Conservation (phyloP, 108 stramenopile species). For the Thalassiosira profunda region DNA sequence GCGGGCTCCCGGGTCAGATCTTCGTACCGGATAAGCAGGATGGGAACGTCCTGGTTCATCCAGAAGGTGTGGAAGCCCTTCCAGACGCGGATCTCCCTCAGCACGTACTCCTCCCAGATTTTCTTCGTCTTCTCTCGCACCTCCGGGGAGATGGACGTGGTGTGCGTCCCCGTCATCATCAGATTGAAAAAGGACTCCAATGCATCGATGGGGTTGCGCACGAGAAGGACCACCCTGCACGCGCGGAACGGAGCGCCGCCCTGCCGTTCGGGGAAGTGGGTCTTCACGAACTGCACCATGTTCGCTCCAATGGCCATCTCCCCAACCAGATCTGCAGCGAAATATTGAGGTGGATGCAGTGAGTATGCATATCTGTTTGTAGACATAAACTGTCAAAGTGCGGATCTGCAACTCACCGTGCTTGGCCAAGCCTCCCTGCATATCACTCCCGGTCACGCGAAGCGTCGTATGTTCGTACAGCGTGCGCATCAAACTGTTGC, state of each 20-base stretch:
- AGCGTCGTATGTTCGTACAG: slow-evolving; percentile 74
- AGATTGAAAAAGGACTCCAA: slow-evolving; percentile 96
- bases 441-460: slow-evolving; percentile 93
- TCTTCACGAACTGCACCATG: slow-evolving; percentile 90
- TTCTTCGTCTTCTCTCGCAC: slow-evolving; percentile 45
- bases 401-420: no score
- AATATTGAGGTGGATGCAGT: no score
- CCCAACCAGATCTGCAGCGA: slow-evolving; percentile 78
- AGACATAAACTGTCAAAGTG: no score
- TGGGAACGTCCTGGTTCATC: slow-evolving; percentile 60
- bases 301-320: slow-evolving; percentile 77
- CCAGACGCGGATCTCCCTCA: slow-evolving; percentile 74
- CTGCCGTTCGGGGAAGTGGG: slow-evolving; percentile 90
- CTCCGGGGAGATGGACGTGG: slow-evolving; percentile 56
- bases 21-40: slow-evolving; percentile 70
- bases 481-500: slow-evolving; percentile 82
- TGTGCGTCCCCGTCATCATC: slow-evolving; percentile 91
- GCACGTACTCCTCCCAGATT: slow-evolving; percentile 62
- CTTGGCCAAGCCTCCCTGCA: slow-evolving; percentile 77
- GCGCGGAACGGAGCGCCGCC: slow-evolving; percentile 63
- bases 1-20: slow-evolving; percentile 64
- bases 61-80: slow-evolving; percentile 70
- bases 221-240: slow-evolving; percentile 77
- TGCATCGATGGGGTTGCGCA: slow-evolving; percentile 95
- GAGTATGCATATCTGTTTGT: no score